Conservation (phyloP, 1,139 yeast species). For the Scheffersomyces lignicola region DNA sequence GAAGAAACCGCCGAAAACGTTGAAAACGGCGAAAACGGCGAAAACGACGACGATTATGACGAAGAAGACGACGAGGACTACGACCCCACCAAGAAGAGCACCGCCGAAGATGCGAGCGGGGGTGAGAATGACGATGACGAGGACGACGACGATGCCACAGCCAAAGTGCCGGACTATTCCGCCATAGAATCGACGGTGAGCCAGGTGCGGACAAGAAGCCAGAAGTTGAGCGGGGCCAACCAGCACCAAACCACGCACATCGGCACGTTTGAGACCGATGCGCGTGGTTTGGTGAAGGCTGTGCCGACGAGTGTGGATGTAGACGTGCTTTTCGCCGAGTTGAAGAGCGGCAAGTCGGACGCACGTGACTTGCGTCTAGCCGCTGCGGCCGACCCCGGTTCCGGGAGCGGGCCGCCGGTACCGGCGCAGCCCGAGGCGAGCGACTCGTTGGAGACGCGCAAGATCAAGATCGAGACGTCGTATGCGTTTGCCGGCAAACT, state of each 20-base stretch:
- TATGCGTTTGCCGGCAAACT: slow-evolving; percentile 91
- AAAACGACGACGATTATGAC: slow-evolving; percentile 13
- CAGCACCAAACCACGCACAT: slow-evolving; percentile 11
- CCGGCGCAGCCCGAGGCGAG: slow-evolving; percentile 53
- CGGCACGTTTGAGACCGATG: slow-evolving; percentile 20
- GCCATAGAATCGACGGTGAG: slow-evolving; percentile 31
- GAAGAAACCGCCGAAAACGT: no score
- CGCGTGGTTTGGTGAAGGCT: slow-evolving; percentile 29
- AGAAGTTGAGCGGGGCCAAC: slow-evolving; percentile 21
- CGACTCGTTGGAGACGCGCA: slow-evolving; percentile 36
- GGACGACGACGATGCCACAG: slow-evolving; percentile 24
- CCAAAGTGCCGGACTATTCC: slow-evolving; percentile 35
- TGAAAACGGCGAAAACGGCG: slow-evolving; percentile 5
- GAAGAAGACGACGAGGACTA: slow-evolving; percentile 15
- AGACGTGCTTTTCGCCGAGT: slow-evolving; percentile 34
- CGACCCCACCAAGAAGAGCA: slow-evolving; percentile 13
- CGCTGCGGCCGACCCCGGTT: slow-evolving; percentile 14
- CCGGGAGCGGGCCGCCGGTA: slow-evolving; percentile 28
- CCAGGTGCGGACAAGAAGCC: slow-evolving; percentile 42
- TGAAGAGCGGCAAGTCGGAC: slow-evolving; percentile 19
- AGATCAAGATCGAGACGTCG: slow-evolving; percentile 69
- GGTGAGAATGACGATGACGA: slow-evolving; percentile 50
- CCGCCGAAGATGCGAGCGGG: slow-evolving; percentile 38
- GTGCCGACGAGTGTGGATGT: slow-evolving; percentile 29
- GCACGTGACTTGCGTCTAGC: slow-evolving; percentile 56